Conservation (phyloP, 2,329 filamentous ascomycete species). For the Triangularia setosa region DNA sequence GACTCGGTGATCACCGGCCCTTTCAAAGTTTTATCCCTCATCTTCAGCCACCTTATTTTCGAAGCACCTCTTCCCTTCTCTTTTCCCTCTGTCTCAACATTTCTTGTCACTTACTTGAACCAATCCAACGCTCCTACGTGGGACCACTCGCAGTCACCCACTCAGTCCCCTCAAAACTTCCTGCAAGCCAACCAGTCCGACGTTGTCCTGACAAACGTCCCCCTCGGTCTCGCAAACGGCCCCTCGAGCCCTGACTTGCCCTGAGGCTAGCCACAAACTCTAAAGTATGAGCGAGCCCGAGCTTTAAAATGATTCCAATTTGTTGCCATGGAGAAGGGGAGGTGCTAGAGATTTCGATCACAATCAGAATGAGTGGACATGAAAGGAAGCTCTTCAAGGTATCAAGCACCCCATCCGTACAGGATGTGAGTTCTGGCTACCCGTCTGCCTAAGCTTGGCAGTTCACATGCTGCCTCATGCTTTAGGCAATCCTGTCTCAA, state of each 20-base stretch:
- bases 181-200: background rate
- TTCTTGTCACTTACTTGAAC: background rate
- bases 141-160: background rate
- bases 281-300: background rate
- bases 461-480: background rate
- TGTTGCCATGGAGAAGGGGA: background rate
- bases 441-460: no score
- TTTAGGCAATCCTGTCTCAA: background rate
- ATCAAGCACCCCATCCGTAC: no score
- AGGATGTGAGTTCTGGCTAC: no score
- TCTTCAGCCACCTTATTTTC: background rate
- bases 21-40: background rate
- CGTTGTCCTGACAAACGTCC: background rate
- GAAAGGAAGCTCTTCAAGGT: no score
- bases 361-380: no score
- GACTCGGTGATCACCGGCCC: background rate
- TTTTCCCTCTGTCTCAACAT: background rate
- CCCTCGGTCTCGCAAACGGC: background rate
- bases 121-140: conserved; percentile 11
- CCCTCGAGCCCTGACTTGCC: background rate
- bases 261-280: background rate
- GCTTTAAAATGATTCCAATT: background rate
- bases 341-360: background rate
- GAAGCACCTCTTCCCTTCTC: background rate
- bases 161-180: background rate